Conservation (phyloP, 352 stramenopile species). For the Globisporangium mamillatum region DNA sequence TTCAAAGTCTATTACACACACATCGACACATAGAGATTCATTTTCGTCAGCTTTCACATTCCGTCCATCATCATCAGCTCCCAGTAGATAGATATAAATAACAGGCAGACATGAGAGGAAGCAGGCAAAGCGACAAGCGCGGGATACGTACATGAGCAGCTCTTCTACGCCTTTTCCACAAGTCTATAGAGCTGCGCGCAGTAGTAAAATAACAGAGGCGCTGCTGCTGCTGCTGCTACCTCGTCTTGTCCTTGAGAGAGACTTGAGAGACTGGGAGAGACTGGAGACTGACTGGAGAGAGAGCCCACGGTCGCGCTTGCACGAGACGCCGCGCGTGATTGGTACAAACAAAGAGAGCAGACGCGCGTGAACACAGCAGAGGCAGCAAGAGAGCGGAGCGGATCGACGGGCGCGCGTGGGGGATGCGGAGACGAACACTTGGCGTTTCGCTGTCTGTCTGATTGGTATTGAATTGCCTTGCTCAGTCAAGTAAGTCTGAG, state of each 20-base stretch:
- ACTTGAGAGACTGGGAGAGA: neutral
- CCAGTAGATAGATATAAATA: neutral
- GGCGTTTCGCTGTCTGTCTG: slow-evolving; percentile 9
- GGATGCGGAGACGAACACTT: neutral
- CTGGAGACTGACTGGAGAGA: slow-evolving; percentile 1
- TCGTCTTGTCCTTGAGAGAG: neutral
- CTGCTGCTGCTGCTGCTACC: neutral
- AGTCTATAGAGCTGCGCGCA: neutral
- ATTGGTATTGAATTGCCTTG: slow-evolving; percentile 8
- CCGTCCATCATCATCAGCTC: neutral
- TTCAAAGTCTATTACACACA: neutral
- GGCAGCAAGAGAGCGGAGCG: neutral
- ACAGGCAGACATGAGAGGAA: neutral
- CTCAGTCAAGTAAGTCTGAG: slow-evolving; percentile 2
- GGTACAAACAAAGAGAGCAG: neutral
- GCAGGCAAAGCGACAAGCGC: neutral
- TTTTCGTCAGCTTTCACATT: neutral
- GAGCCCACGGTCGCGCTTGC: neutral
- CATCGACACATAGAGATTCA: neutral
- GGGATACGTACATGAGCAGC: slow-evolving; percentile 1
- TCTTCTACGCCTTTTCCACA: neutral
- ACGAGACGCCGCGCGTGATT: neutral
- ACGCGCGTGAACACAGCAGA: neutral
- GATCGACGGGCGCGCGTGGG: neutral
- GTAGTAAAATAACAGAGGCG: neutral